Conservation (phyloP, 257 asterid genomes). For the Ajuga chamaepitys region DNA sequence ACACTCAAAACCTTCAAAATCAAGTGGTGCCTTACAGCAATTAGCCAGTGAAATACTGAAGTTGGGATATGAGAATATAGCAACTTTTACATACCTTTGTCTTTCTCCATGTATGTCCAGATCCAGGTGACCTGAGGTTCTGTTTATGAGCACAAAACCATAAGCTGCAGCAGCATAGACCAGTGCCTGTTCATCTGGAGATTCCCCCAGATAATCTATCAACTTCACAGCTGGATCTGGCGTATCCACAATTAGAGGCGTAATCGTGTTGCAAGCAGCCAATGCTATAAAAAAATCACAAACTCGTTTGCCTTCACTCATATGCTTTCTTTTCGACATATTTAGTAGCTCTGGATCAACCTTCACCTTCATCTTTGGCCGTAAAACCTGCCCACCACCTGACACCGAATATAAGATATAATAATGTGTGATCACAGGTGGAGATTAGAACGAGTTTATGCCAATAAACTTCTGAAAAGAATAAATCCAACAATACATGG, state of each 20-base stretch:
- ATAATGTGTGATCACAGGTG: not conserved
- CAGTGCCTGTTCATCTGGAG: conserved; percentile 98
- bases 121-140: conserved; percentile 88
- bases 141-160: conserved; percentile 93
- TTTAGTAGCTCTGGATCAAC: conserved; percentile 65
- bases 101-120: conserved; percentile 82
- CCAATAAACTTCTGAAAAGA: not conserved
- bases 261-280: conserved; percentile 98
- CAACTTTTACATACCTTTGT: conserved; percentile 50
- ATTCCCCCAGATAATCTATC: conserved; percentile 93
- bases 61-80: conserved; percentile 14
- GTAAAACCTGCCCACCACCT: conserved; percentile 55
- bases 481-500: not conserved
- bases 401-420: conserved; percentile 27
- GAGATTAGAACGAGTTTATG: conserved; percentile 2
- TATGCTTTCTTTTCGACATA: conserved; percentile 37
- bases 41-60: not conserved
- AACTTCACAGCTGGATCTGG: conserved; percentile 64
- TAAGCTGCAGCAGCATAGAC: conserved; percentile 94
- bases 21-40: not conserved
- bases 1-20: not conserved
- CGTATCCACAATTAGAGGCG: conserved; percentile 66
- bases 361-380: conserved; percentile 73
- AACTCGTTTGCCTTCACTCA: conserved; percentile 43
- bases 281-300: conserved; percentile 76